These are phyloP conservation scores for Russula vinacea DNA, from an alignment of 768 basidiomycete genomes.

Conservation along the genomic window DNA sequence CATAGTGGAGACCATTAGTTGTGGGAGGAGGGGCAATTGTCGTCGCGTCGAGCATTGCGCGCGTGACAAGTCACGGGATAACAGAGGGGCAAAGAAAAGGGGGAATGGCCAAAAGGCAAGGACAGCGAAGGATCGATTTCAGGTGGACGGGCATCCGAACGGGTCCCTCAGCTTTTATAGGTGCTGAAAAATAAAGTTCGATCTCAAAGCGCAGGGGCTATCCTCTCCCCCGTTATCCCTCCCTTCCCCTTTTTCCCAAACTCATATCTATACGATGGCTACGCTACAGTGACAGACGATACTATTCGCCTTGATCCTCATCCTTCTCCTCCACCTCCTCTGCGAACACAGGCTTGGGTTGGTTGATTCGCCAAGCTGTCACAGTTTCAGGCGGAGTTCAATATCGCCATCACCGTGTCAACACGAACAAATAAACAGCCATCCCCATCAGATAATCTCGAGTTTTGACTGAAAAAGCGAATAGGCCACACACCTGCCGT, in stretches of 20 bases:
- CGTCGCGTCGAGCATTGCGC: constrained; percentile 61
- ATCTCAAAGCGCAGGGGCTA: constrained; percentile 76
- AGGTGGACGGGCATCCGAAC: constrained; percentile 64
- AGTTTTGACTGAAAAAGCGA: constrained; percentile 5
- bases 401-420: constrained; percentile 41
- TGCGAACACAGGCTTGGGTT: constrained; percentile 83
- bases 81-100: constrained; percentile 33
- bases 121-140: constrained; percentile 58
- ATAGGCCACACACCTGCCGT: constrained; percentile 63
- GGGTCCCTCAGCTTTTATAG: constrained; percentile 73
- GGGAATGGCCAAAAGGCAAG: constrained; percentile 38
- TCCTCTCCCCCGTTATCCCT: constrained; percentile 37
- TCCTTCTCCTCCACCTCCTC: constrained; percentile 54
- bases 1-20: constrained; percentile 29
- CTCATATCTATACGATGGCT: constrained; percentile 25
- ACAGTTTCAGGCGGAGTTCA: constrained; percentile 38
- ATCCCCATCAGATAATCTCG: constrained; percentile 32
- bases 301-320: constrained; percentile 40
- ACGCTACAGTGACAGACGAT: constrained; percentile 19
- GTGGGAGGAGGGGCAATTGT: constrained; percentile 23
- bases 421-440: constrained; percentile 41
- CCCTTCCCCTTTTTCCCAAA: constrained; percentile 18
- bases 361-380: constrained; percentile 82
- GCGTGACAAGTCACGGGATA: constrained; percentile 69
- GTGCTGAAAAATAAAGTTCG: constrained; percentile 78